These are phyloP conservation scores for Boletus coccyginus DNA, from an alignment of 768 basidiomycete genomes.

Conservation along the genomic window DNA sequence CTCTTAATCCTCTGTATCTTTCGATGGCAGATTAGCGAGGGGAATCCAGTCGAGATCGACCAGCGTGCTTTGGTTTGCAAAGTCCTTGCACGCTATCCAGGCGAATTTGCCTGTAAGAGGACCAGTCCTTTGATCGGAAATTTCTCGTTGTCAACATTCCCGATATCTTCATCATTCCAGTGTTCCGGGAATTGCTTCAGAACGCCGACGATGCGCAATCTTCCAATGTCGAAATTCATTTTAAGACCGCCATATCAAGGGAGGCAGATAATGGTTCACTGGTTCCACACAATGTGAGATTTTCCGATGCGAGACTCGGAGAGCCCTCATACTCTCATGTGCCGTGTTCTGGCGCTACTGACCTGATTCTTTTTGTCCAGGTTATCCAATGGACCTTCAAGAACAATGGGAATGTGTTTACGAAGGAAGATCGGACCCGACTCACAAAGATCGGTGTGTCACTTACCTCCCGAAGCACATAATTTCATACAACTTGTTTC, in stretches of 20 bases:
- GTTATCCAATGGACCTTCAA: conserved; percentile 79
- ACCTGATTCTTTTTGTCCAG: conserved; percentile 33
- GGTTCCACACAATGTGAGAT: too few relatives aligned
- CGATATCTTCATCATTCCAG: conserved; percentile 20
- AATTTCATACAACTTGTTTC: not conserved
- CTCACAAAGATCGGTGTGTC: conserved; percentile 81
- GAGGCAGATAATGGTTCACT: too few relatives aligned
- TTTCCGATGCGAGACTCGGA: conserved; percentile 13
- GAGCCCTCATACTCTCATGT: not conserved
- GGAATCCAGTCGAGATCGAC: conserved; percentile 78
- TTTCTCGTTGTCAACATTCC: not conserved
- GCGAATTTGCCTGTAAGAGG: conserved; percentile 72
- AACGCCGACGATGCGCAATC: conserved; percentile 93
- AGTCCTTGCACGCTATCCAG: conserved; percentile 90
- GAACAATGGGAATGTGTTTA: conserved; percentile 83
- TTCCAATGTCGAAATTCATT: conserved; percentile 70
- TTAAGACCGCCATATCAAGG: conserved; percentile 56
- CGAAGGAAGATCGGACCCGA: conserved; percentile 84
- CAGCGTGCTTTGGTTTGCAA: conserved; percentile 92
- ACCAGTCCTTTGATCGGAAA: too few relatives aligned
- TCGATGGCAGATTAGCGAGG: conserved; percentile 51
- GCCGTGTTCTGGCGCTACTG: too few relatives aligned
- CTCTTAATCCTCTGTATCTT: not conserved
- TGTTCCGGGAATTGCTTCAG: conserved; percentile 84
- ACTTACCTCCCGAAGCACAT: too few relatives aligned